Evolutionary conservation across 2,329 filamentous ascomycete species (phyloP).

Genomic region (Fusarium sp.): DNA sequence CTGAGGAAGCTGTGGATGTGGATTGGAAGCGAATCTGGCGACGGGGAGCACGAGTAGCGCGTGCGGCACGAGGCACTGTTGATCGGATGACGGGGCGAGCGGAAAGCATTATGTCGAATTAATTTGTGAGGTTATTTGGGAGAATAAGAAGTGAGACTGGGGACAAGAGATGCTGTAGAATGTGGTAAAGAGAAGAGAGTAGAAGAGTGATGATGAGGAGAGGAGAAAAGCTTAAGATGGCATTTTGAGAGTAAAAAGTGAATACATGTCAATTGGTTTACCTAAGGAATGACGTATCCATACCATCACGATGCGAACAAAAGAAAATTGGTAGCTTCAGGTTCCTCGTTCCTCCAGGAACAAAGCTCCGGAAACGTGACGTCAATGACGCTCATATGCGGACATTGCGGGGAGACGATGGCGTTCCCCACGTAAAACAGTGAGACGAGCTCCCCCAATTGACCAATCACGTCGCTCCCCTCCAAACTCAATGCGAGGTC

Average conservation of each 20-base stretch:
- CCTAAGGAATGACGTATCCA: conserved; percentile 38
- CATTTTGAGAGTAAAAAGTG: conserved; percentile 20
- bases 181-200: not conserved
- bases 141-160: not conserved
- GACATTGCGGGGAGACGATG: conserved; percentile 37
- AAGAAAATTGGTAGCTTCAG: conserved; percentile 19
- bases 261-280: conserved; percentile 11
- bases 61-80: conserved; percentile 47
- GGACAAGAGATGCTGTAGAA: not conserved
- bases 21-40: conserved; percentile 59
- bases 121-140: not conserved
- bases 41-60: conserved; percentile 46
- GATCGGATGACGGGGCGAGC: conserved; percentile 50
- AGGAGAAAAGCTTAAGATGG: not conserved
- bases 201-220: not conserved
- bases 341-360: conserved; percentile 15
- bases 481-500: conserved; percentile 5
- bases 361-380: conserved; percentile 43
- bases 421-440: conserved; percentile 13
- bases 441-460: conserved; percentile 21
- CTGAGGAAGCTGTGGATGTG: conserved; percentile 46
- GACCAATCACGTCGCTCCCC: conserved; percentile 16
- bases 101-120: conserved; percentile 49
- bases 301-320: conserved; percentile 42
- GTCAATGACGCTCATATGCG: conserved; percentile 46